Evolutionary conservation across 176 grass and related monocot species (phyloP).

Genomic region (Oryza meyeriana): DNA sequence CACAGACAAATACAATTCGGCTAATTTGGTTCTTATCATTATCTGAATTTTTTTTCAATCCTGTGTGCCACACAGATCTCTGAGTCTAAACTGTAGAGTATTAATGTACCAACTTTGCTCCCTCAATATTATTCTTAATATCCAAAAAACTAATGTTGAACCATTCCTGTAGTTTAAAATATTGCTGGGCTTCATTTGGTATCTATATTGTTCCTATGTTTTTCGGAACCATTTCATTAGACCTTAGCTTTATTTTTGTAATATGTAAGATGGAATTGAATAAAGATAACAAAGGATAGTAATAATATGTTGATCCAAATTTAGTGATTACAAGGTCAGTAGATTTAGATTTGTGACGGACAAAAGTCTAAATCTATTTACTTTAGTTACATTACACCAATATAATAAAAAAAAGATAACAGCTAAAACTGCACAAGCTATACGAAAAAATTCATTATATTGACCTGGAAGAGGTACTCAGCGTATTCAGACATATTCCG

Average conservation of each 20-base stretch:
- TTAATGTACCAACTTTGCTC: background rate
- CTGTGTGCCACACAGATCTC: background rate
- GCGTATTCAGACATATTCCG: slow-evolving; percentile 73
- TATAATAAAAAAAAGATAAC: background rate
- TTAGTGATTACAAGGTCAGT: background rate
- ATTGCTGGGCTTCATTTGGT: background rate
- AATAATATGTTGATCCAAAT: background rate
- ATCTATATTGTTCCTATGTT: background rate
- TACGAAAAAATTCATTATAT: slow-evolving; percentile 7
- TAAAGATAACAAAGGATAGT: background rate
- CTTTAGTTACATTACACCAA: background rate
- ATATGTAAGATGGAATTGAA: background rate
- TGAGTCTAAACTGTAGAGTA: background rate
- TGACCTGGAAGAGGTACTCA: slow-evolving; percentile 72
- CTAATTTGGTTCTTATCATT: background rate
- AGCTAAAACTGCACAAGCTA: background rate
- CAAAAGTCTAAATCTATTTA: slow-evolving; percentile 2
- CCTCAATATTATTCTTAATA: background rate
- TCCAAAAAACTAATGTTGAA: slow-evolving; percentile 10
- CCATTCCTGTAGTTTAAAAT: background rate
- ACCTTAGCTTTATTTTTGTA: background rate
- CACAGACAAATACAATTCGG: background rate
- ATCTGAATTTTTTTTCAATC: background rate
- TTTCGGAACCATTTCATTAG: background rate
- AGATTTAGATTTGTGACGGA: slow-evolving; percentile 14